Conservation (phyloP, 441 rosid genomes). For the Syzygium malaccense region DNA sequence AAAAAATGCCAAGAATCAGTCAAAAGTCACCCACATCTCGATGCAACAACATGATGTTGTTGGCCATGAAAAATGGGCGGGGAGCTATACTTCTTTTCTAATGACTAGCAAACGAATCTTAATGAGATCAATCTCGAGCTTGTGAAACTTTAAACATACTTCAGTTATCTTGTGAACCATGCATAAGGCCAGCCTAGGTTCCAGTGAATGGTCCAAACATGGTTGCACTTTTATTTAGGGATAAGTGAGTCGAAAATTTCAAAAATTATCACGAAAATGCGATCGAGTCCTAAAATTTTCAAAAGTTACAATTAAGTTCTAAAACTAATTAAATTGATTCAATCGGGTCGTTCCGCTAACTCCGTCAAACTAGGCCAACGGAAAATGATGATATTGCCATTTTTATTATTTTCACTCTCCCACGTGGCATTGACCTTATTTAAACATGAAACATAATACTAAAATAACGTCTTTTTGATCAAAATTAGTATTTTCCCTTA, state of each 20-base stretch:
- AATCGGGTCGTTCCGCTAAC: accelerated
- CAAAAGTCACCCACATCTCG: neutral
- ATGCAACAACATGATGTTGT: neutral
- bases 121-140: neutral
- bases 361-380: neutral
- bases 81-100: neutral
- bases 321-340: neutral
- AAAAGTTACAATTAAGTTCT: accelerated
- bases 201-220: neutral
- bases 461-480: neutral
- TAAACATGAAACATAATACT: neutral
- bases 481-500: neutral
- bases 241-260: neutral
- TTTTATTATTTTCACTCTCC: neutral
- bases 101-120: neutral
- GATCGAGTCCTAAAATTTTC: neutral
- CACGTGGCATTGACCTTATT: neutral
- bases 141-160: neutral
- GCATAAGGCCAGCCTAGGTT: neutral
- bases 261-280: neutral
- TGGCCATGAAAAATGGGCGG: neutral
- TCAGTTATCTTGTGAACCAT: neutral
- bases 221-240: neutral
- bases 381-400: neutral
- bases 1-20: neutral